Percentiles rank a stretch among this genome's conserved stretches.
phyloP scores from a whole-genome alignment of 1,284 basidiomycete genomes.

The Ceratobasidium sp. region DNA sequence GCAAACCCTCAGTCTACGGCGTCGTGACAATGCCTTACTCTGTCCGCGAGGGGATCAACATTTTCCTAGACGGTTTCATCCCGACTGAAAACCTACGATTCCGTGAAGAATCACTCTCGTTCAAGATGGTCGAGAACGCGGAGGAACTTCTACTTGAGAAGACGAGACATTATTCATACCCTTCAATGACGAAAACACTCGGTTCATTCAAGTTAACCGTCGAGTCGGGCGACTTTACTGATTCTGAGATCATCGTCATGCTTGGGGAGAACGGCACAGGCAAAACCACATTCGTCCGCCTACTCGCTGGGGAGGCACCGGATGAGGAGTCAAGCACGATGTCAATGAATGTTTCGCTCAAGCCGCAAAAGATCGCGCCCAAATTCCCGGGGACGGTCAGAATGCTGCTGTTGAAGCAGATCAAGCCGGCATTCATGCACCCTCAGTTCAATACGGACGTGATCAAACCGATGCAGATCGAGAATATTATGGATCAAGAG shows the following conservation, averaged over 20 bases:
- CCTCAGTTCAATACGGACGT: slow-evolving; percentile 98
- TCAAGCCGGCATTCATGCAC: slow-evolving; percentile 95
- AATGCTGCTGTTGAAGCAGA: slow-evolving; percentile 92
- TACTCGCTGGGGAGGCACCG: slow-evolving; percentile 90
- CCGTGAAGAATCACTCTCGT: slow-evolving; percentile 92
- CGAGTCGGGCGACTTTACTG: slow-evolving; percentile 87
- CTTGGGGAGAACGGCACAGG: slow-evolving; percentile 98
- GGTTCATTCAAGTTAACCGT: slow-evolving; percentile 95
- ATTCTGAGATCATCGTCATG: slow-evolving; percentile 98
- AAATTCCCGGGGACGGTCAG: slow-evolving; percentile 96
- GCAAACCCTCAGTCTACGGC: slow-evolving; percentile 96
- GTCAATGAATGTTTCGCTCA: slow-evolving; percentile 87
- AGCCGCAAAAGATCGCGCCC: slow-evolving; percentile 96
- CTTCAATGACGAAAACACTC: slow-evolving; percentile 94
- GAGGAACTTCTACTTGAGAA: slow-evolving; percentile 89
- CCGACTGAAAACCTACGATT: slow-evolving; percentile 99
- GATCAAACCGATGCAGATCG: slow-evolving; percentile 94
- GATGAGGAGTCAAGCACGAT: slow-evolving; percentile 87
- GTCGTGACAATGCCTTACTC: slow-evolving; percentile 98
- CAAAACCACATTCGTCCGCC: slow-evolving; percentile 95
- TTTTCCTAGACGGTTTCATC: slow-evolving; percentile 97
- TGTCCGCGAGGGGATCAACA: slow-evolving; percentile 98
- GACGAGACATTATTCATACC: slow-evolving; percentile 89
- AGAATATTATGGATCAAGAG: slow-evolving; percentile 94
- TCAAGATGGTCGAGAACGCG: slow-evolving; percentile 95